Evolutionary conservation across 495 filamentous ascomycete genomes (phyloP).

Genomic region (Pyrenula aspistea): DNA sequence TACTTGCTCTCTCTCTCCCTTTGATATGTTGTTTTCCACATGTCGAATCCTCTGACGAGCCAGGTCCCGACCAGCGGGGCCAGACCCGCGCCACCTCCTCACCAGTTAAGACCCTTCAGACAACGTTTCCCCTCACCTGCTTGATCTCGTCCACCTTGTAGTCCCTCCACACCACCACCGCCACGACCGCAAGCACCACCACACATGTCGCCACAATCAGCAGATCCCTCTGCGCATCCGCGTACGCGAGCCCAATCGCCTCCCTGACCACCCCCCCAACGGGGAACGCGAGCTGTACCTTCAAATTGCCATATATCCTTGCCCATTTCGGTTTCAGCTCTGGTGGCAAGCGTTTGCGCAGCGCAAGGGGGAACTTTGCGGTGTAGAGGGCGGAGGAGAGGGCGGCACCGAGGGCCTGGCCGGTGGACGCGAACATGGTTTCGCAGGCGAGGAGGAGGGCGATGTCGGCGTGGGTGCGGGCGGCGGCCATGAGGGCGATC

Average conservation of each 20-base stretch:
- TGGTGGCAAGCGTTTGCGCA: constrained; percentile 43
- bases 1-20: too few relatives aligned
- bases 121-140: constrained; percentile 18
- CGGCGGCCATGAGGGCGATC: constrained; percentile 54
- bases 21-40: too few relatives aligned
- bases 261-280: constrained; percentile 33
- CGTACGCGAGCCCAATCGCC: constrained; percentile 46
- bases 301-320: constrained; percentile 40
- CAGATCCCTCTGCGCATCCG: constrained; percentile 41
- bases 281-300: constrained; percentile 38
- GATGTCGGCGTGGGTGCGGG: constrained; percentile 47
- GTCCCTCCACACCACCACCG: constrained; percentile 38
- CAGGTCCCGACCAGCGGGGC: too few relatives aligned
- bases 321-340: constrained; percentile 19
- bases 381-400: constrained; percentile 59
- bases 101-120: too few relatives aligned
- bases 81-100: too few relatives aligned
- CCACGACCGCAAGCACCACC: constrained; percentile 32
- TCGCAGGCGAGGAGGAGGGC: constrained; percentile 54
- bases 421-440: constrained; percentile 47
- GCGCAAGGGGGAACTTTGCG: constrained; percentile 37
- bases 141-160: constrained; percentile 43
- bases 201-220: constrained; percentile 35
- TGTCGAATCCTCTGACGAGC: too few relatives aligned
- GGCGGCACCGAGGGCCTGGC: constrained; percentile 50